Conservation (phyloP, 805 yeast genomes). For the Suhomyces tanzawaensis region DNA sequence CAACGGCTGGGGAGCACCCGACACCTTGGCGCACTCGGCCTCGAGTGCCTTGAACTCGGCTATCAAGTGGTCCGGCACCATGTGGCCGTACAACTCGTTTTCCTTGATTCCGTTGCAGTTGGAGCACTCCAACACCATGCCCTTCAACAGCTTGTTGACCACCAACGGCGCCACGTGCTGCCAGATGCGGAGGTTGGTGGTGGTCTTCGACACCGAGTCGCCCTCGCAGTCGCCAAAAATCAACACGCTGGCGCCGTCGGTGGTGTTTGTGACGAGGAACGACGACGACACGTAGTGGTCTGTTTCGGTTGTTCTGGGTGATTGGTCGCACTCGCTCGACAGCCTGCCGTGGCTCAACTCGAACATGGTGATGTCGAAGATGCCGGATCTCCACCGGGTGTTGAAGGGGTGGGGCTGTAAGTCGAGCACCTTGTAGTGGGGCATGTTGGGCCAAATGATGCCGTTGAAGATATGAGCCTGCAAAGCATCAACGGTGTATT, state of each 20-base stretch:
- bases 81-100: conserved; percentile 68
- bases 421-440: conserved; percentile 26
- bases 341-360: conserved; percentile 34
- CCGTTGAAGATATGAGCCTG: conserved; percentile 66
- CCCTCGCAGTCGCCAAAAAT: conserved; percentile 86
- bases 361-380: conserved; percentile 25
- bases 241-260: conserved; percentile 40
- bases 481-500: conserved; percentile 51
- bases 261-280: conserved; percentile 47
- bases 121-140: conserved; percentile 79
- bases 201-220: conserved; percentile 46
- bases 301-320: background rate
- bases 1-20: conserved; percentile 31
- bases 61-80: conserved; percentile 65
- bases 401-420: conserved; percentile 17
- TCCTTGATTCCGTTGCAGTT: conserved; percentile 32
- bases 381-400: conserved; percentile 11
- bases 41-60: conserved; percentile 46
- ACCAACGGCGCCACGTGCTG: conserved; percentile 46
- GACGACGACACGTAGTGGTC: conserved; percentile 51
- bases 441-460: conserved; percentile 74
- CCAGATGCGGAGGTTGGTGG: conserved; percentile 55
- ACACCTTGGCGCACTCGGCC: conserved; percentile 13
- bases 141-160: conserved; percentile 35
- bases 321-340: background rate